Evolutionary conservation across 306 rosid species (phyloP), one percentile per base, ranked within the genome.

Genomic region (Citrullus mucosospermus): DNA sequence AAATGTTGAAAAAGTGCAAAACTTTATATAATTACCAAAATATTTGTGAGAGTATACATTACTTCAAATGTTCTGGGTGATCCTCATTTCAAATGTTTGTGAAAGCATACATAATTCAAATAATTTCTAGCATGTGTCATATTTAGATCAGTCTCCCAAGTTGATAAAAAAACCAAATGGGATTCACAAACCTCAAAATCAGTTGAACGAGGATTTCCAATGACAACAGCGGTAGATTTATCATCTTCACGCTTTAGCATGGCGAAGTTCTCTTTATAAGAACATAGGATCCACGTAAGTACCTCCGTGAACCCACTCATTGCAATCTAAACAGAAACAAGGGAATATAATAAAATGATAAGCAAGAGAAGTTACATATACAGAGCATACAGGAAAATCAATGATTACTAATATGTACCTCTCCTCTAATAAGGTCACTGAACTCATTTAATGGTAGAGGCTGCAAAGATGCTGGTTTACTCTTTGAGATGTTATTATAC

Each of bases 241-340:
- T 89, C 93, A 84, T 92, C 93, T 84, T 84, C 71, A 70, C 92
- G 96, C 66, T 87, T 92, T 81, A 95, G 87, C 96, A 95, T 80
- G 55, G 90, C 73, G 59, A 92, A 95, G 73, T 89, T 92, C 80
- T 95, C 98, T 81, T 79, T 86, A 82, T 80, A 84, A 2, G 98
- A 92, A 82, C 98, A 88, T 87, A 95, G 88, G 48, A 91, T 91
- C 80, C 91, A 95, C 15, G 95, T 91, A 88, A 92, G 83, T 65
- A 92, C 98, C 91, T 95, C 98, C 0, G 98, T 91, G 86, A 86
- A 95, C 39, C 98, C 98, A 82, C 57, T 70, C 89, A 85, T 83
- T 78, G 96, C 96, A 78, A 92, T 91, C 97, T 95, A 84, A 68
- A 69, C 73, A 82, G 77, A 80, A 61, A 81, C 39, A 8, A 46